These are phyloP conservation scores for Alternaria consortialis DNA, from an alignment of 2,329 filamentous ascomycete genomes.

Conservation along the genomic window DNA sequence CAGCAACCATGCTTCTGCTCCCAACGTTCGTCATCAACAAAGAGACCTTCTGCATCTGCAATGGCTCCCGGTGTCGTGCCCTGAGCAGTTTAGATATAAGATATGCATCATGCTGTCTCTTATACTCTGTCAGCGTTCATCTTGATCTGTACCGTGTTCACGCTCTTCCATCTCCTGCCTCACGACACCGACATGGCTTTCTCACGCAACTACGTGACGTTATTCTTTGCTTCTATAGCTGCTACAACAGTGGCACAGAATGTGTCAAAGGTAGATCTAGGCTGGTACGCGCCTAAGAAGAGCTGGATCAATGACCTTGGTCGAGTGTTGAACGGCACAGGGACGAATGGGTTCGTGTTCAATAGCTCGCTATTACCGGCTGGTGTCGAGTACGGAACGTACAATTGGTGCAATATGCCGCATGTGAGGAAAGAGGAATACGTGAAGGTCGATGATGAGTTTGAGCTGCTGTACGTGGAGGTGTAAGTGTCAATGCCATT, in stretches of 20 bases:
- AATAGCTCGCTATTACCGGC: slow-evolving; percentile 69
- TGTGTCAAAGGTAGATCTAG: slow-evolving; percentile 31
- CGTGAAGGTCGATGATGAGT: slow-evolving; percentile 62
- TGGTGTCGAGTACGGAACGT: slow-evolving; percentile 65
- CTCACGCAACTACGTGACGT: slow-evolving; percentile 23
- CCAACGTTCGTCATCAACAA: slow-evolving; percentile 20
- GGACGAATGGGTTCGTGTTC: slow-evolving; percentile 78
- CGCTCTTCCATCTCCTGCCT: slow-evolving; percentile 30
- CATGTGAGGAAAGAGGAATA: slow-evolving; percentile 77
- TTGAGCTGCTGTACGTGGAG: slow-evolving; percentile 77
- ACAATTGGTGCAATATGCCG: slow-evolving; percentile 90
- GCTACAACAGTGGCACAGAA: slow-evolving; percentile 26
- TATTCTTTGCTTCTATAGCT: slow-evolving; percentile 30
- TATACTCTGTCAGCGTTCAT: slow-evolving; percentile 22
- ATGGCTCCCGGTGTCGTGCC: slow-evolving; percentile 24
- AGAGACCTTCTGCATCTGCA: slow-evolving; percentile 28
- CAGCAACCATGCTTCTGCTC: slow-evolving; percentile 10
- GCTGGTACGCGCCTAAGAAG: slow-evolving; percentile 49
- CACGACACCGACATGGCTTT: slow-evolving; percentile 33
- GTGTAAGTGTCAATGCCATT: slow-evolving; percentile 58
- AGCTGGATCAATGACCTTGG: slow-evolving; percentile 68
- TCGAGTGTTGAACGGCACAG: slow-evolving; percentile 65
- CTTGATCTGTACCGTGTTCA: slow-evolving; percentile 28
- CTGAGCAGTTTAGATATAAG: slow-evolving; percentile 21
- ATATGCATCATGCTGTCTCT: slow-evolving; percentile 35